phyloP scores from a whole-genome alignment of 2,329 filamentous ascomycete species.

The Pseudopithomyces chartarum region DNA sequence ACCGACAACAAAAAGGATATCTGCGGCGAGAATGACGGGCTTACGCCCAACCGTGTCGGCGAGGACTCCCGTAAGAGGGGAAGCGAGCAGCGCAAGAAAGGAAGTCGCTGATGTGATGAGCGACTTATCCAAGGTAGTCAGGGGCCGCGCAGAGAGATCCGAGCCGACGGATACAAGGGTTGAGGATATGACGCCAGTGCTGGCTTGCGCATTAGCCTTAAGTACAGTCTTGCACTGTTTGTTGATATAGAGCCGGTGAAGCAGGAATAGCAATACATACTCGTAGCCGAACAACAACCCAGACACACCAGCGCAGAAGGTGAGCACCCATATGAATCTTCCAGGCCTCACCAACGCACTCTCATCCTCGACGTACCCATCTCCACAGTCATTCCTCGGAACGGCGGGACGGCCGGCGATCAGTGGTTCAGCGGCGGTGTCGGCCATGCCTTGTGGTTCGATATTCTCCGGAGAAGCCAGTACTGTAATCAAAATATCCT shows the following conservation, averaged over 20 bases:
- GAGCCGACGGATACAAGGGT: conserved; percentile 62
- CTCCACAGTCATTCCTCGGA: conserved; percentile 13
- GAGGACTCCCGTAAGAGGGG: conserved; percentile 59
- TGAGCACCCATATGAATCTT: conserved; percentile 60
- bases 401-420: conserved; percentile 24
- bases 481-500: conserved; percentile 1
- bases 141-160: conserved; percentile 56
- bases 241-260: not conserved
- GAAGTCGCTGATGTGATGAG: conserved; percentile 64
- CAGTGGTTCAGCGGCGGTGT: conserved; percentile 39
- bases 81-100: conserved; percentile 61
- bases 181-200: conserved; percentile 66
- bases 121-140: conserved; percentile 62
- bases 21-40: conserved; percentile 72
- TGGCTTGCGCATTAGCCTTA: conserved; percentile 17
- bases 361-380: conserved; percentile 41
- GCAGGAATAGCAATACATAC: conserved; percentile 37
- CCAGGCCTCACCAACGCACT: conserved; percentile 33
- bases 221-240: conserved; percentile 15
- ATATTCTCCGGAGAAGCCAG: conserved; percentile 21
- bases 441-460: conserved; percentile 35
- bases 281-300: conserved; percentile 67
- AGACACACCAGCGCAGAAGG: conserved; percentile 62
- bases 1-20: conserved; percentile 68
- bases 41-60: conserved; percentile 83